Base-by-base conservation (phyloP, 1,139 yeast species). In the Kazachstania sp. region DNA sequence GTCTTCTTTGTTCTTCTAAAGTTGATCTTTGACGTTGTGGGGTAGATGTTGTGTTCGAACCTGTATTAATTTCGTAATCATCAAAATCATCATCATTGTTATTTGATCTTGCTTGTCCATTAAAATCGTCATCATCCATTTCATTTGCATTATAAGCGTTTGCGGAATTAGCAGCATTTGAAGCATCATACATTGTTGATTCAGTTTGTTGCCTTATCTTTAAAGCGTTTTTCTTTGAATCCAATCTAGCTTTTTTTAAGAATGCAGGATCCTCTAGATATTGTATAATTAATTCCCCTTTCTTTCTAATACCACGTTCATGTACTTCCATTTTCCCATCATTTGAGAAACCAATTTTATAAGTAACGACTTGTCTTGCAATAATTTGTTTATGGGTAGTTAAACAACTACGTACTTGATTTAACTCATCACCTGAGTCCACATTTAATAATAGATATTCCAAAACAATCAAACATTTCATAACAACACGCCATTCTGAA, bases 401-500 rank as follows among this genome's bases (percentile, higher is more conserved):
- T 38, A 64, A 45, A 49, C 67, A 62, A 41, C 59, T 54, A 28
- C 54, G 50, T 30, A 64, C 60, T 48, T 64, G 67, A 44, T 63
- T 59, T 38, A 63, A 35, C 49, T 64, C 67, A 43, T 58, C 63
- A 11, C 63, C 65, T 6, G 54, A 56, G 31, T 60, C 63, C 3
- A 59, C 61, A 43, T 63, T 64, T 46, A 65, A 48, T 42, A 67
- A 39, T 36, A 68, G 36, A 45, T 53, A 62, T 46, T 67, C 69
- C n/a, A 66, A 30, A n/a, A 67, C 64, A 23, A 58, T 58, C 31
- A 67, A 48, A 51, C 70, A 65, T 49, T 68, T 68, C 47, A 63
- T 52, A 6, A 68, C 64, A 8, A 67, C 69, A 36, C 71, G 54
- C 70, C 71, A 68, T 49, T 67, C 71, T 12, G 57, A 50, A 7